Percentiles rank a stretch among this genome's conserved stretches.
phyloP scores from a whole-genome alignment of 2,329 filamentous ascomycete species.

The Hirsutella minnesotensis region DNA sequence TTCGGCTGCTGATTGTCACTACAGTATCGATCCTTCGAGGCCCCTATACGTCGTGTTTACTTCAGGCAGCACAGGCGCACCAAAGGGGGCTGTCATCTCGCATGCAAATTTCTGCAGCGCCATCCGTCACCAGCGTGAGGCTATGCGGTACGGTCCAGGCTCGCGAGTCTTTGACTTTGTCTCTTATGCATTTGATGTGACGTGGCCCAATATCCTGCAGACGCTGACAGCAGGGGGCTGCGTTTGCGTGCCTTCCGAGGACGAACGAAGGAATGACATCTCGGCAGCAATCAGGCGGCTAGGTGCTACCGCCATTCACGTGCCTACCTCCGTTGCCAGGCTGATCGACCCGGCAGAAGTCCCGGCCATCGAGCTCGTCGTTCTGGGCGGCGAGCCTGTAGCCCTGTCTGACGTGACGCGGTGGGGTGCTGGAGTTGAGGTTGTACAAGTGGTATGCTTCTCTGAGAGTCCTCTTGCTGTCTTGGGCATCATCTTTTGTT shows the following conservation, averaged over 20 bases:
- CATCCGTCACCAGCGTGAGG: slow-evolving; percentile 1
- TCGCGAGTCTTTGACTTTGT: slow-evolving; percentile 6
- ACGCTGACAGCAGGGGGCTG: slow-evolving; percentile 6
- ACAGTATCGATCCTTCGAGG: neutral
- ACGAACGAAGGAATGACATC: slow-evolving; percentile 3
- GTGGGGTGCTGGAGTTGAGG: neutral
- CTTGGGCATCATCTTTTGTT: neutral
- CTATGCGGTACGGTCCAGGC: neutral
- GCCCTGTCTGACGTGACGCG: neutral
- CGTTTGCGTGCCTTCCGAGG: slow-evolving; percentile 5
- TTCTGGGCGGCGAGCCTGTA: neutral
- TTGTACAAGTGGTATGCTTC: neutral
- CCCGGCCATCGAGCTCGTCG: neutral
- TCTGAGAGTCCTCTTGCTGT: too few relatives aligned
- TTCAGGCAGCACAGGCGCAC: slow-evolving; percentile 10
- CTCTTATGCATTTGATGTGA: slow-evolving; percentile 7
- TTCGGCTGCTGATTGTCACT: neutral
- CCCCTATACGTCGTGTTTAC: slow-evolving; percentile 7
- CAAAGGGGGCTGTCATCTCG: slow-evolving; percentile 10
- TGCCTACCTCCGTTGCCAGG: neutral
- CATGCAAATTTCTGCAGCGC: slow-evolving; percentile 5
- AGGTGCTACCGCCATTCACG: neutral
- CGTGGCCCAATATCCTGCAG: slow-evolving; percentile 3
- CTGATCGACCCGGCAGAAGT: neutral
- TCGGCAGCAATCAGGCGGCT: neutral